Evolutionary conservation across 495 filamentous ascomycete species (phyloP).

Genomic region (Podospora anserina): DNA sequence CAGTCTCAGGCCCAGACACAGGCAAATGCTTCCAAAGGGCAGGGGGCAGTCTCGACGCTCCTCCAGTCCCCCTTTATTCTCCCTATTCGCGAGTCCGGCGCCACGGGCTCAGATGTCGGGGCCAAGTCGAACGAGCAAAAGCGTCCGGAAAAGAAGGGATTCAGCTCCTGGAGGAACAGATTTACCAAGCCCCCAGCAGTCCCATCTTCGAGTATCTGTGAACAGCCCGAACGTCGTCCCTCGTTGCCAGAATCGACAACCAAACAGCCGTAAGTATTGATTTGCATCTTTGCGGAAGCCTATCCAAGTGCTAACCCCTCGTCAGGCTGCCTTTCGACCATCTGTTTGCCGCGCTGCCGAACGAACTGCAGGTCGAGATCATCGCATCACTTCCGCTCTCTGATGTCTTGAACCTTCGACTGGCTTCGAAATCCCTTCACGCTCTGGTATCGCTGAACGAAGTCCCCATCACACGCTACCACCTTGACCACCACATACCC

Average conservation of each 20-base stretch:
- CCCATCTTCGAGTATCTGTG: conserved; percentile 8
- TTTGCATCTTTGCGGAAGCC: neutral
- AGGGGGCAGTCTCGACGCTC: conserved; percentile 10
- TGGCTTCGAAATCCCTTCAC: conserved; percentile 53
- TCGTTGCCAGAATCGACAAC: conserved; percentile 23
- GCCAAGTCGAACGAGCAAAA: conserved; percentile 35
- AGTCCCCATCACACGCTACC: conserved; percentile 53
- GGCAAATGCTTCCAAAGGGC: conserved; percentile 28
- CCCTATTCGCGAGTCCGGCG: conserved; percentile 37
- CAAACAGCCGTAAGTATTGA: conserved; percentile 24
- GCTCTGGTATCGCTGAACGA: conserved; percentile 55
- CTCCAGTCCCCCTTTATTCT: conserved; percentile 40
- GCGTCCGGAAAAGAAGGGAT: conserved; percentile 34
- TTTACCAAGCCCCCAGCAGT: conserved; percentile 21
- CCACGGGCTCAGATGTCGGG: conserved; percentile 24
- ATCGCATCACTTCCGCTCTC: conserved; percentile 53
- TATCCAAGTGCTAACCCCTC: conserved; percentile 14
- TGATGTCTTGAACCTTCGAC: conserved; percentile 50
- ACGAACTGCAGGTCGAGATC: conserved; percentile 55
- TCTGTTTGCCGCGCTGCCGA: conserved; percentile 50
- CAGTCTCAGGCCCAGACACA: conserved; percentile 26
- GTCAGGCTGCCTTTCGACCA: conserved; percentile 44
- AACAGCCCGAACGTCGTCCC: conserved; percentile 20
- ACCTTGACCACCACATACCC: conserved; percentile 52
- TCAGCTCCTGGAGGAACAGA: conserved; percentile 26